Evolutionary conservation across 2,329 filamentous ascomycete species (phyloP).

Genomic region (Alternaria infectoria): DNA sequence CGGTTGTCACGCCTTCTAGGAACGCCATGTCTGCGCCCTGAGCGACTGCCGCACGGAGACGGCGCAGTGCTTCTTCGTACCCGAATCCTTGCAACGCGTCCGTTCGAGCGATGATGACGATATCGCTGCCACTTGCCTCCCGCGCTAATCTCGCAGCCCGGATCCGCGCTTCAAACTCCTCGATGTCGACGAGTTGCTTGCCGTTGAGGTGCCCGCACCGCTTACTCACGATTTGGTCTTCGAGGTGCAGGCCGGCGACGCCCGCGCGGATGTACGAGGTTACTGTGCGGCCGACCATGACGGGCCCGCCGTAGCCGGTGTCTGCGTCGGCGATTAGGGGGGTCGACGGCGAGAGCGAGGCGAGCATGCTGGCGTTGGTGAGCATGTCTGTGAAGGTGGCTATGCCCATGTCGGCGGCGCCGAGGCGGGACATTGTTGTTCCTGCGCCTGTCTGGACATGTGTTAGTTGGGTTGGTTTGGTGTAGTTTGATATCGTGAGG

Average conservation of each 20-base stretch:
- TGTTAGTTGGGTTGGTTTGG: not conserved
- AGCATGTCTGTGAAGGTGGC: slow-evolving; percentile 69
- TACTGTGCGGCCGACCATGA: slow-evolving; percentile 60
- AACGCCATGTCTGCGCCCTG: slow-evolving; percentile 67
- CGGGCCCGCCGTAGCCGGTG: slow-evolving; percentile 59
- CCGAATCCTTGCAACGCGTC: slow-evolving; percentile 65
- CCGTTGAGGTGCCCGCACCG: slow-evolving; percentile 69
- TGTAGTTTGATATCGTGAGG: not conserved
- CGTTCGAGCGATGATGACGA: slow-evolving; percentile 70
- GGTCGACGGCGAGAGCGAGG: slow-evolving; percentile 60
- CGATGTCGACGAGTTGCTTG: slow-evolving; percentile 63
- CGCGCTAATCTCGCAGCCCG: slow-evolving; percentile 61
- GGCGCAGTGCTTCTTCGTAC: slow-evolving; percentile 61
- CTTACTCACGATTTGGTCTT: slow-evolving; percentile 69
- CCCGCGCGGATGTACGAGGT: slow-evolving; percentile 61
- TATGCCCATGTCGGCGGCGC: slow-evolving; percentile 68
- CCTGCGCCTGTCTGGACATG: slow-evolving; percentile 64
- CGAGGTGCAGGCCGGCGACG: slow-evolving; percentile 66
- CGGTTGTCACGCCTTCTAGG: slow-evolving; percentile 63
- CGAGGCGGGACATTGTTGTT: slow-evolving; percentile 65
- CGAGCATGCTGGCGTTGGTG: slow-evolving; percentile 69
- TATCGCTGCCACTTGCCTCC: slow-evolving; percentile 58
- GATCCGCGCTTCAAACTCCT: slow-evolving; percentile 63
- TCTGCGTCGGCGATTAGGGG: slow-evolving; percentile 69
- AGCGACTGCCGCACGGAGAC: slow-evolving; percentile 59